phyloP scores from a whole-genome alignment of 768 basidiomycete genomes.

The Naganishia onofrii region DNA sequence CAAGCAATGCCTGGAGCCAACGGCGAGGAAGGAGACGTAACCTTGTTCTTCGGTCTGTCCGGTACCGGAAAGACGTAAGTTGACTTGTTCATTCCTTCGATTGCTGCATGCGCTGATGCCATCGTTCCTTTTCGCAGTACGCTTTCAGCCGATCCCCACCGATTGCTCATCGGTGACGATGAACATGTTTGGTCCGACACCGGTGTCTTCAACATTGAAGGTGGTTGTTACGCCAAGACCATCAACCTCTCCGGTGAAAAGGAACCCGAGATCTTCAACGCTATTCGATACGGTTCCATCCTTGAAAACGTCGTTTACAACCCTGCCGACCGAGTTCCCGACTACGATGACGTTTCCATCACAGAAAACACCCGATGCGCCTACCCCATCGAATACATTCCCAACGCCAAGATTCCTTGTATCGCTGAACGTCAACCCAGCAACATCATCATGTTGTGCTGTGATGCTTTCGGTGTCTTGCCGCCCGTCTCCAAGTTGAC shows the following conservation, averaged over 20 bases:
- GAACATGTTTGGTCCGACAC: constrained; percentile 99
- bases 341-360: constrained; percentile 94
- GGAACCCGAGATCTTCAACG: constrained; percentile 95
- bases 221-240: constrained; percentile 97
- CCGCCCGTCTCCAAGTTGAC: constrained; percentile 91
- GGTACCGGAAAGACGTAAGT: constrained; percentile 89
- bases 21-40: constrained; percentile 84
- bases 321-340: constrained; percentile 72
- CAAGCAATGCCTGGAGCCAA: constrained; percentile 55
- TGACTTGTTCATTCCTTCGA: neutral
- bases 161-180: constrained; percentile 94
- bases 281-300: constrained; percentile 91
- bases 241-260: constrained; percentile 95
- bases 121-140: constrained; percentile 55
- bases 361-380: constrained; percentile 99
- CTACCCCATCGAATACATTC: constrained; percentile 96
- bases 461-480: constrained; percentile 96
- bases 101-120: neutral
- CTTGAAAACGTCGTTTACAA: constrained; percentile 99
- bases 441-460: constrained; percentile 68
- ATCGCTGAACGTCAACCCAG: constrained; percentile 74
- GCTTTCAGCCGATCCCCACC: constrained; percentile 90
- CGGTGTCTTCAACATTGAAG: constrained; percentile 99
- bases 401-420: constrained; percentile 93
- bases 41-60: constrained; percentile 96